Evolutionary conservation across 352 stramenopile genomes (phyloP), one percentile per base, ranked within the genome.

Genomic region (Phytopythium oedochilum): DNA sequence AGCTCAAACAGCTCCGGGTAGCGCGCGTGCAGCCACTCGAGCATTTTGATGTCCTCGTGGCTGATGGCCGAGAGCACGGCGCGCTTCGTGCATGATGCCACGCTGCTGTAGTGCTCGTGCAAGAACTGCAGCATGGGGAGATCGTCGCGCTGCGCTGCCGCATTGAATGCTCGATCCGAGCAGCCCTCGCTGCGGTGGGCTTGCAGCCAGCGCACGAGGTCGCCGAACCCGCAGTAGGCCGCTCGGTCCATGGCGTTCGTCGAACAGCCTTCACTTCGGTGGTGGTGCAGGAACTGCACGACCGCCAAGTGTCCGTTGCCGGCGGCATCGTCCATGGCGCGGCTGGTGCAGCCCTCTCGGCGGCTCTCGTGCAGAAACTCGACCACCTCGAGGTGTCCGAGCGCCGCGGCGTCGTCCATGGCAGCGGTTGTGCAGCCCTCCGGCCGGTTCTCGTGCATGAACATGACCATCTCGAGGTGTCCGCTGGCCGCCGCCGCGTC

Each of bases 81-180:
- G 40, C 63, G 55, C 40, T 29, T 46, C 6, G 68, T 69, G 36
- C 57, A 70, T 18, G 61, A 23, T 17, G 20, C 39, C n/a, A 14
- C 42, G 23, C 69, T 48, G 20, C 29, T 31, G 4, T 67, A 67
- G 43, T 68, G 48, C 5, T 38, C 52, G 31, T 76, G 68, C 18
- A 76, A 40, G 39, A 63, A 76, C 40, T 64, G 53, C 17, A 76
- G 53, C 25, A 73, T 43, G 23, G 63, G 39, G 15, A 73, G 28
- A 46, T 76, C 54, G 28, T 55, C 47, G n/a, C 57, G 57, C 25
- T 42, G 55, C 9, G 55, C 60, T 8, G 60, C 56, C 11, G 44
- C 57, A 9, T 54, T n/a, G 46, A 71, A 55, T 2, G 59, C 63
- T 34, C 42, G 45, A 39, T 40, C 20, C 3, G 36, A 67, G 38